phyloP scores from a whole-genome alignment of 495 filamentous ascomycete genomes.

The Podospora anserina region DNA sequence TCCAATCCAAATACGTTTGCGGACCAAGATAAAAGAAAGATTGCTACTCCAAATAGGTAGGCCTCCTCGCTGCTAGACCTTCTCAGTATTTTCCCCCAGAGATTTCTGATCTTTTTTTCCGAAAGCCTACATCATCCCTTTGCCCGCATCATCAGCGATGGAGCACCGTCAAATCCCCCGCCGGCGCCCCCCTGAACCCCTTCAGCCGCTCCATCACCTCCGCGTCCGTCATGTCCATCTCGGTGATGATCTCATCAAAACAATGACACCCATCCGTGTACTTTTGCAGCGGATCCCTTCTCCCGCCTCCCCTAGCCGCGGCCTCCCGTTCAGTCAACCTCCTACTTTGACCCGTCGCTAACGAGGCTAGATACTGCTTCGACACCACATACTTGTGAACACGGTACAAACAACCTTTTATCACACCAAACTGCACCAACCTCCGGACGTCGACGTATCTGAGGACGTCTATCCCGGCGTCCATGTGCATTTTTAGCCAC shows the following conservation, averaged over 20 bases:
- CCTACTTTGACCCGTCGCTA: conserved; percentile 39
- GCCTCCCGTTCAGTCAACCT: conserved; percentile 33
- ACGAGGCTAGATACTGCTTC: conserved; percentile 47
- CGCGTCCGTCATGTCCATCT: conserved; percentile 58
- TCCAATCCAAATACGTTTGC: neutral
- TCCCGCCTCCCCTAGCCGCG: conserved; percentile 25
- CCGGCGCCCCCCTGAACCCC: conserved; percentile 34
- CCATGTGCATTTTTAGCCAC: conserved; percentile 72
- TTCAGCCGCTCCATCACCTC: conserved; percentile 53
- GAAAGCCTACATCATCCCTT: neutral
- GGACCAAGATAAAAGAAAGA: too few species aligned
- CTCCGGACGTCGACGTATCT: conserved; percentile 78
- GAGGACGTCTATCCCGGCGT: conserved; percentile 55
- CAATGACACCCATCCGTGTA: conserved; percentile 80
- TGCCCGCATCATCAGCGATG: conserved; percentile 37
- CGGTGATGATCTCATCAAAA: conserved; percentile 89
- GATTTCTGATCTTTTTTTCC: too few species aligned
- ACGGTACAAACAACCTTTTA: conserved; percentile 92
- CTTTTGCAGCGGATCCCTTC: conserved; percentile 50
- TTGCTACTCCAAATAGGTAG: too few species aligned
- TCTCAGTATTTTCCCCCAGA: too few species aligned
- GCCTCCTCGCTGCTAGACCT: too few species aligned
- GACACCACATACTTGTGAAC: conserved; percentile 86
- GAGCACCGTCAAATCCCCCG: conserved; percentile 50
- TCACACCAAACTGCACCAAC: conserved; percentile 91